These are phyloP conservation scores for Hypholoma fasciculare DNA, from an alignment of 768 basidiomycete genomes.

Conservation along the genomic window DNA sequence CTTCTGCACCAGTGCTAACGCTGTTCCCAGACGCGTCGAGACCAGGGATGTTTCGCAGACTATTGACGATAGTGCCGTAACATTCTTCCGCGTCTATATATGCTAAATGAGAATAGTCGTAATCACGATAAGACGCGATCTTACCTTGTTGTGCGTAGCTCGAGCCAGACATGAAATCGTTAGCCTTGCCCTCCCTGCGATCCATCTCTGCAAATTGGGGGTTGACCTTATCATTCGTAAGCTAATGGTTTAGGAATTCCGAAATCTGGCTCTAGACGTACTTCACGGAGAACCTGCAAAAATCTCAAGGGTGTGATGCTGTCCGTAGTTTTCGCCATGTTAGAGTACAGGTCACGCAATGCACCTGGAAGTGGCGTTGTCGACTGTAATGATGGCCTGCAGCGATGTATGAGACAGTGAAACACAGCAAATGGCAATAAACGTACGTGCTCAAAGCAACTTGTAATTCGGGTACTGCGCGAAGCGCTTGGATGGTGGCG, in stretches of 20 bases:
- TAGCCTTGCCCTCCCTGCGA: slow-evolving; percentile 39
- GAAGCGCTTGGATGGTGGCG: slow-evolving; percentile 90
- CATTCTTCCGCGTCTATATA: slow-evolving; percentile 85
- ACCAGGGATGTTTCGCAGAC: slow-evolving; percentile 71
- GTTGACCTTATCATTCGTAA: slow-evolving; percentile 44
- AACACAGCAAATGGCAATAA: not conserved
- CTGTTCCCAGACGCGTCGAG: slow-evolving; percentile 33
- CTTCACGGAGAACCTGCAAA: slow-evolving; percentile 66
- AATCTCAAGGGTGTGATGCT: slow-evolving; percentile 71
- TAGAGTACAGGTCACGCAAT: slow-evolving; percentile 68
- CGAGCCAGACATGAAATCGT: slow-evolving; percentile 33
- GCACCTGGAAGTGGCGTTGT: slow-evolving; percentile 43
- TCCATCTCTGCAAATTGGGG: slow-evolving; percentile 89
- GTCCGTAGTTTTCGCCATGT: slow-evolving; percentile 77
- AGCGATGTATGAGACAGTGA: not conserved
- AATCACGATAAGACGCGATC: slow-evolving; percentile 24
- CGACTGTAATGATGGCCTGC: slow-evolving; percentile 38
- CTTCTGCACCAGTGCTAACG: slow-evolving; percentile 24
- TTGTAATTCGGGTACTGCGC: slow-evolving; percentile 88
- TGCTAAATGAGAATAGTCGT: not conserved
- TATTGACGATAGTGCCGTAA: slow-evolving; percentile 72
- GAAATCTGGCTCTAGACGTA: slow-evolving; percentile 11
- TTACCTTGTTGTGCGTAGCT: slow-evolving; percentile 79
- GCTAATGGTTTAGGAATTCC: not conserved
- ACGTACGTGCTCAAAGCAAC: slow-evolving; percentile 62